Evolutionary conservation across 1,139 yeast species (phyloP).

Genomic region (Pichia sp.): DNA sequence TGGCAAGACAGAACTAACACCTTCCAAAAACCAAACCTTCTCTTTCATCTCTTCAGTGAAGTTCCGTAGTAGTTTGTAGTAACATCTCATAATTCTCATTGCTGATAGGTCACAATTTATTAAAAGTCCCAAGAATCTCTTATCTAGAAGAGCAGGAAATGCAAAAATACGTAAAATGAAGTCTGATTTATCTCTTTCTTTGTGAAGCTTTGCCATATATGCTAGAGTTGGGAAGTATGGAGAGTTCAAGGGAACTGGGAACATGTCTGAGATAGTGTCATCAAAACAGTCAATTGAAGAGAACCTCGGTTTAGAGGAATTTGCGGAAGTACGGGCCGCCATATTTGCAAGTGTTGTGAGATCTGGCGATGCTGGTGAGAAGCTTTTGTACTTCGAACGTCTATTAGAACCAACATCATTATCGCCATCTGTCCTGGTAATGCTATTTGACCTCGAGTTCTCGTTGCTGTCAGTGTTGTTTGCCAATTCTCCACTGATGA

Average conservation of each 20-base stretch:
- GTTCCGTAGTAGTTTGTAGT: constrained; percentile 71
- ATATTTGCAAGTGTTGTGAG: constrained; percentile 9
- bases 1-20: constrained; percentile 79
- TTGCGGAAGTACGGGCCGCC: constrained; percentile 11
- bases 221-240: constrained; percentile 85
- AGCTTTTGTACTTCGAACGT: too few relatives aligned
- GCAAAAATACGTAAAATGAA: constrained; percentile 85
- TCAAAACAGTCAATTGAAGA: constrained; percentile 79
- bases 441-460: constrained; percentile 10
- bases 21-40: constrained; percentile 90
- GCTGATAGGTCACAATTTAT: constrained; percentile 83
- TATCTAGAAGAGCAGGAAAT: constrained; percentile 86
- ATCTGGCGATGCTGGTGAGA: constrained; percentile 11
- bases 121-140: constrained; percentile 62
- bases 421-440: not conserved
- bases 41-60: constrained; percentile 85
- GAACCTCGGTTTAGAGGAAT: constrained; percentile 29
- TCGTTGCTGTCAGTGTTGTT: constrained; percentile 18
- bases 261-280: constrained; percentile 73
- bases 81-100: constrained; percentile 83
- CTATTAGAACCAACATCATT: too few relatives aligned
- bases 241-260: constrained; percentile 75
- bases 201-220: constrained; percentile 74
- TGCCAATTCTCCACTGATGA: constrained; percentile 29
- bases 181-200: constrained; percentile 77